phyloP scores from a whole-genome alignment of 164 flowering plant genomes.

The Magnolia changhungtana region DNA sequence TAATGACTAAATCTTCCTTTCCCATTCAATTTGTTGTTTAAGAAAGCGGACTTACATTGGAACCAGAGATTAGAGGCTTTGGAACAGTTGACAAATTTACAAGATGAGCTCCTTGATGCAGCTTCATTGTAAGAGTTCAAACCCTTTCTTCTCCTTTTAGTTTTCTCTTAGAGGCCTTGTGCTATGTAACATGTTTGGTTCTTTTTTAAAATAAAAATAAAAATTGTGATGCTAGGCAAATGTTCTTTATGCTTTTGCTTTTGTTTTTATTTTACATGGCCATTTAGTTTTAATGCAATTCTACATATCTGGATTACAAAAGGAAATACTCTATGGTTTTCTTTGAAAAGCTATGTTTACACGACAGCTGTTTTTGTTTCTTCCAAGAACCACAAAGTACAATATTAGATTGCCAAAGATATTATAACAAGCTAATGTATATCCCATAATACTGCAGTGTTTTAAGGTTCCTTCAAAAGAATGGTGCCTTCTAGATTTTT shows the following conservation, averaged over 20 bases:
- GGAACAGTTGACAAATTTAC: constrained; percentile 65
- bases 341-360: too few relatives aligned
- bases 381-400: too few relatives aligned
- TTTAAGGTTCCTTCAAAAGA: too few relatives aligned
- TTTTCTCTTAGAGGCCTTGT: neutral
- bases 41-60: constrained; percentile 97
- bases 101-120: constrained; percentile 85
- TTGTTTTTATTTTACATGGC: too few relatives aligned
- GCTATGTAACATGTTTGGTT: neutral
- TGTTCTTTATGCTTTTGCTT: neutral
- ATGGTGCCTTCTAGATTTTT: neutral
- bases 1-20: neutral
- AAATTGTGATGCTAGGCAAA: neutral
- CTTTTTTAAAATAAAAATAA: too few relatives aligned
- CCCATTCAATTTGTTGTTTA: constrained; percentile 11
- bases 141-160: neutral
- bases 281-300: too few relatives aligned
- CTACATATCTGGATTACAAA: too few relatives aligned
- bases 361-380: too few relatives aligned
- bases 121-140: constrained; percentile 56
- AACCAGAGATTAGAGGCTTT: constrained; percentile 76
- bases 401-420: too few relatives aligned
- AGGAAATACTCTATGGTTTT: too few relatives aligned
- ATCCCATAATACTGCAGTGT: too few relatives aligned
- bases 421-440: too few relatives aligned